phyloP scores from a whole-genome alignment of 1,284 basidiomycete genomes.

The Trichosporon ovoides region DNA sequence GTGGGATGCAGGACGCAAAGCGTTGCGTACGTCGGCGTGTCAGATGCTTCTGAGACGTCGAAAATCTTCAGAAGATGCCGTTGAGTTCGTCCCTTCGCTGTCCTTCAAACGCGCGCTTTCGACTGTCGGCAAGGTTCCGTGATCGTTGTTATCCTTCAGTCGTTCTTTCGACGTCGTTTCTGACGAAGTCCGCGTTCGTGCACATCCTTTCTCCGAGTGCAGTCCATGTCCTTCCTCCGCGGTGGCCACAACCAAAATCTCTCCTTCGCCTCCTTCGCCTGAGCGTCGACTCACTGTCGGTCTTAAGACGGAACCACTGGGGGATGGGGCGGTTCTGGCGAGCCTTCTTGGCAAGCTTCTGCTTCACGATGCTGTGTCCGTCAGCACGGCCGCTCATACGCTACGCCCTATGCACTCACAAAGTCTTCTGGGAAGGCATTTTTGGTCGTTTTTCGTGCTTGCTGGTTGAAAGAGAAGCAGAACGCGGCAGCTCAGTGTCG shows the following conservation, averaged over 20 bases:
- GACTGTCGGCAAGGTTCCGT: too few species aligned
- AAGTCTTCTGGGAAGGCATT: slow-evolving; percentile 6
- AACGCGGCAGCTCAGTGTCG: not conserved
- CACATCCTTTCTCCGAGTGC: not conserved
- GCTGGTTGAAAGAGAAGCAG: slow-evolving; percentile 6
- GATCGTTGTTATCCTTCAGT: not conserved
- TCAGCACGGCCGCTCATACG: slow-evolving; percentile 51
- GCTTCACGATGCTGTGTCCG: slow-evolving; percentile 54
- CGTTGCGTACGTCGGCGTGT: too few species aligned
- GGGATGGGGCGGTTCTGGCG: slow-evolving; percentile 97
- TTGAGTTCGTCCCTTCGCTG: too few species aligned
- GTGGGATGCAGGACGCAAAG: too few species aligned
- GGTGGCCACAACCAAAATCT: not conserved
- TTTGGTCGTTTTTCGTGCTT: slow-evolving; percentile 6
- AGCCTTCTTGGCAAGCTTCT: slow-evolving; percentile 90
- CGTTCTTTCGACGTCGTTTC: not conserved
- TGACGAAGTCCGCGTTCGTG: not conserved
- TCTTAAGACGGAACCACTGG: slow-evolving; percentile 97
- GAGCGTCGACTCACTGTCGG: slow-evolving; percentile 58
- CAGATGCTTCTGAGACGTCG: too few species aligned
- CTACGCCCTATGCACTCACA: not conserved
- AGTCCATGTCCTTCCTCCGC: not conserved
- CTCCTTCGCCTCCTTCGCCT: not conserved
- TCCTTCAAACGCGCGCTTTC: too few species aligned
- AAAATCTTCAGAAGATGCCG: too few species aligned